These are phyloP conservation scores for Sarcodon sp. DNA, from an alignment of 768 basidiomycete genomes.

Conservation along the genomic window DNA sequence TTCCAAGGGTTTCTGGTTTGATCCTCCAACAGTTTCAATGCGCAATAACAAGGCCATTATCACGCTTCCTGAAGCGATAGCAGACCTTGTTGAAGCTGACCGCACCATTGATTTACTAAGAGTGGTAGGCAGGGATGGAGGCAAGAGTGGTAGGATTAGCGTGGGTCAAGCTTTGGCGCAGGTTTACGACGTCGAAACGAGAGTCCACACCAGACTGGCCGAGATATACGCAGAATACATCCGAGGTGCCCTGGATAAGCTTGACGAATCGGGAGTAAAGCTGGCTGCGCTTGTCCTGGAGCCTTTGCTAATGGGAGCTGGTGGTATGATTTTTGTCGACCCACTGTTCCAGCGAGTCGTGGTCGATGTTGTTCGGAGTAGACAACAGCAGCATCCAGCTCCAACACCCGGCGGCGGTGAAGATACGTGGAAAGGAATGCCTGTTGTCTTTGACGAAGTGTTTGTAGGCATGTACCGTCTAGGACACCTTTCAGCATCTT, in stretches of 20 bases:
- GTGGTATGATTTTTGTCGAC: slow-evolving; percentile 95
- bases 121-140: not conserved
- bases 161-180: slow-evolving; percentile 29
- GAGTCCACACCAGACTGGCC: slow-evolving; percentile 52
- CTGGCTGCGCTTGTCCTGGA: slow-evolving; percentile 79
- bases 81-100: slow-evolving; percentile 6
- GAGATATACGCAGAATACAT: slow-evolving; percentile 50
- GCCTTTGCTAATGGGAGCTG: slow-evolving; percentile 91
- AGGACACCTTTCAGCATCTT: slow-evolving; percentile 50
- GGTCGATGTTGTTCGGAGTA: slow-evolving; percentile 60
- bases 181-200: slow-evolving; percentile 57
- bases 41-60: slow-evolving; percentile 44
- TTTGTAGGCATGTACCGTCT: slow-evolving; percentile 89
- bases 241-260: slow-evolving; percentile 29
- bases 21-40: slow-evolving; percentile 70
- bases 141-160: slow-evolving; percentile 8
- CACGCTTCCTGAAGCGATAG: slow-evolving; percentile 37
- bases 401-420: slow-evolving; percentile 8
- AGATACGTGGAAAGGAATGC: slow-evolving; percentile 50
- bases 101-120: not conserved
- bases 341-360: slow-evolving; percentile 89
- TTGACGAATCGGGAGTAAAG: slow-evolving; percentile 27
- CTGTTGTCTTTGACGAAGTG: slow-evolving; percentile 93
- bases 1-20: slow-evolving; percentile 88
- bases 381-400: slow-evolving; percentile 19